Base-by-base conservation (phyloP, 805 yeast genomes). In the Ascoidea asiatica region DNA sequence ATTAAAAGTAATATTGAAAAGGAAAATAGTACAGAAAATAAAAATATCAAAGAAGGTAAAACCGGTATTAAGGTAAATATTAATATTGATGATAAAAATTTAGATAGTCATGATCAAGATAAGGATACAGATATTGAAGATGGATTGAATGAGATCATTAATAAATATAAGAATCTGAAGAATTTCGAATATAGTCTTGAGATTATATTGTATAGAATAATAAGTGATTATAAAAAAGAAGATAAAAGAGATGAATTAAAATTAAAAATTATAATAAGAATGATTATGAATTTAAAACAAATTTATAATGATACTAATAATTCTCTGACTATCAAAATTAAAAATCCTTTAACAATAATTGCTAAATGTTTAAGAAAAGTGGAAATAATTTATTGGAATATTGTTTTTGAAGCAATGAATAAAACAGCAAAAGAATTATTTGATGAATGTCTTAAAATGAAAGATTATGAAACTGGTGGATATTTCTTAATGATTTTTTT, bases 301-400 rank as follows among this genome's bases (percentile, higher is more conserved):
- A 11, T 29, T 11, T 11, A 11, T 11, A 29, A 29, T 29, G 35
- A 29, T 11, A 29, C 15, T 11, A 11, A 50, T 2, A 45, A 47
- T 41, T 56, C 53, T 38, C 43, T 58, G 13, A 53, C 54, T n/a
- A 64, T 72, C n/a, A n/a, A n/a, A n/a, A 29, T 29, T 11, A 11
- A 50, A 2, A 45, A 47, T 41, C 56, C 53, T 38, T 43, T 58
- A 11, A 53, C 54, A 15, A 64, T 72, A 21, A 65, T 65, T 44
- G 69, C 73, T 18, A 70, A 69, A 46, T 72, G 76, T 52, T 59
- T 73, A 44, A 53, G 79, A 41, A 73, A 73, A 48, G 71, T 73
- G n/a, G 79, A 73, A 51, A 62, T 64, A 22, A 59, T 56, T 21
- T 64, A 67, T 49, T 73, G 79, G 78, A 49, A 56, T 15, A 53